Evolutionary conservation across 257 asterid species (phyloP), one percentile per base, ranked within the genome.

Genomic region (Solanum pimpinellifolium): DNA sequence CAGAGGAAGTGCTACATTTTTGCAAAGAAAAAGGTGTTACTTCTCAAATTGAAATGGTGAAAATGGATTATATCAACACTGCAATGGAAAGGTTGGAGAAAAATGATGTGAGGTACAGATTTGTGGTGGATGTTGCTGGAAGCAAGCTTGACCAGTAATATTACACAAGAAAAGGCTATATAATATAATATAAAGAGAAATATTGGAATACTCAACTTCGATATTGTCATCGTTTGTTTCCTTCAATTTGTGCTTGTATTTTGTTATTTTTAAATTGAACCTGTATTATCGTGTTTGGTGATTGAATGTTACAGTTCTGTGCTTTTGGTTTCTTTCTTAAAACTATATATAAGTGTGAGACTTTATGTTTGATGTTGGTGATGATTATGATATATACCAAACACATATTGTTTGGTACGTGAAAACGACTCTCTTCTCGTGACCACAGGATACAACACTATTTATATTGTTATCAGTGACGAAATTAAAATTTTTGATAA

Each of bases 41-140:
- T 66, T 97, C 98, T 65, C 94, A 88, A 86, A 95, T 97, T 52
- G 99, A 97, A 88, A 88, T 90, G 1, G 98, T 97, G 90, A 97
- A 95, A 88, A 95, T 97, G 98, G 98, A 95, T 81, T 95, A 95
- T 56, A 87, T 95, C 60, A 97, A 97, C 88, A 93, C 94, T 9
- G 99, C 99, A 1, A 84, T 97, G 15, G 96, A 95, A 84, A 93
- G 99, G 93, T 90, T 97, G 85, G 99, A 94, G 87, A 95, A 97
- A 92, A 97, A 95, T 78, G 98, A 97, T 15, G 99, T 97, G 33
- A 90, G 99, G 46, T 97, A 97, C 85, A 88, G 99, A 82, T 97
- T 97, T 41, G 99, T 95, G 15, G 95, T 97, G 5, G 99, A 97
- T 87, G 96, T 97, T 72, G 97, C 93, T 1, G 99, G 98, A 62